Evolutionary conservation across 805 yeast genomes (phyloP), one percentile per base, ranked within the genome.

Genomic region (Candida corydali): DNA sequence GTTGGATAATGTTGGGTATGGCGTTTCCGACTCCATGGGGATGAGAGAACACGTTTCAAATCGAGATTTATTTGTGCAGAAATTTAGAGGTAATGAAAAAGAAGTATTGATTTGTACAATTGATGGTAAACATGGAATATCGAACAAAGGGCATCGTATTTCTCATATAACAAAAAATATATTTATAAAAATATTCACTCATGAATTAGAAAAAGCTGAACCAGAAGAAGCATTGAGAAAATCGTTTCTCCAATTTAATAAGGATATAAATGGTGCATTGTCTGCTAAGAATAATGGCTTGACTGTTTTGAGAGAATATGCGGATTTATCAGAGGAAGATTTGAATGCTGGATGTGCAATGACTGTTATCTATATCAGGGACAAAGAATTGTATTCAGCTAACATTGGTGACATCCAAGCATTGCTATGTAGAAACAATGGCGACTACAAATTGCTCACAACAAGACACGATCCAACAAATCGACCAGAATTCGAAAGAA

Each of bases 321-420:
- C 67, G 34, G 80, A 80, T n/a, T 61, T 77, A 26, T 65, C 67
- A 8, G 54, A 63, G n/a, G 80, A 61, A 16, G 98, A 91, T 55
- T 76, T 79, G 3, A 59, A 73, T 26, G 77, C 89, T 11, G 98
- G 98, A 9, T 83, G 95, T 29, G 78, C 95, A 43, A 84, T 87
- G 0, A 81, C 96, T 0, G 78, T 87, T 9, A 69, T 87, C 10
- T 93, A 86, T 55, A 72, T 91, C 47, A 78, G 77, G 42, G 94
- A 82, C 14, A 75, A 75, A 36, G 71, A 67, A 37, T 55, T 88
- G 16, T 87, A 81, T 56, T 73, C 88, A 17, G 96, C 96, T 2
- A 89, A 89, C 45, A 76, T 86, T 37, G 99, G 99, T 50, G 97
- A 93, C 51, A 79, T 86, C 2, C 82, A 82, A 72, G 89, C 87